Evolutionary conservation across 2,329 filamentous ascomycete species (phyloP).

Genomic region (Pseudophaeomoniella oleicola): DNA sequence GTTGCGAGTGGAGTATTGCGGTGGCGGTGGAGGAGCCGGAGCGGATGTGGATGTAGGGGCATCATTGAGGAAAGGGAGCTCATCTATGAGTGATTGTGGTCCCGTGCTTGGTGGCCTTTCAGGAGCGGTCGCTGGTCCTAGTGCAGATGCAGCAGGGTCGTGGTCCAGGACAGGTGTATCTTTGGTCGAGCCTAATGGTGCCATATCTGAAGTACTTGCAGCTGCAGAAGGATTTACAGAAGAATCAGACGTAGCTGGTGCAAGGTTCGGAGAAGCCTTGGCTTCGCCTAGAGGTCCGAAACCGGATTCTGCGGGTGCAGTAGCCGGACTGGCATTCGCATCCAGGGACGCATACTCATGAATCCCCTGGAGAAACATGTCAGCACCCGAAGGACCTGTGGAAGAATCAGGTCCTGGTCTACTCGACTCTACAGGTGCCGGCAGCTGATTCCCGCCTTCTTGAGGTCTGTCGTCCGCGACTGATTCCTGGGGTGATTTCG

Average conservation of each 20-base stretch:
- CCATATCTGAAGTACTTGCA: not conserved
- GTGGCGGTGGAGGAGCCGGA: constrained; percentile 19
- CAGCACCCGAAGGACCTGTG: not conserved
- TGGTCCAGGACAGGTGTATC: not conserved
- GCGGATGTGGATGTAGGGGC: constrained; percentile 13
- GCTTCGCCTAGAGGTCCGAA: not conserved
- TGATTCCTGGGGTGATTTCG: not conserved
- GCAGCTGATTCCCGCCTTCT: too few relatives aligned
- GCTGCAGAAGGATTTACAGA: not conserved
- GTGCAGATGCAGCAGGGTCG: constrained; percentile 12
- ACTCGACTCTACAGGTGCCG: not conserved
- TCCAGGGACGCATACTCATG: constrained; percentile 22
- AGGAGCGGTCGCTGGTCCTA: constrained; percentile 4
- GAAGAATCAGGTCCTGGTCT: not conserved
- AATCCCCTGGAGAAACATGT: constrained; percentile 24
- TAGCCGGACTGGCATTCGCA: not conserved
- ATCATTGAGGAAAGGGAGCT: not conserved
- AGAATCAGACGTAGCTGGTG: not conserved
- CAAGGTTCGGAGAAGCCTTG: not conserved
- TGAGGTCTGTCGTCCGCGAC: too few relatives aligned
- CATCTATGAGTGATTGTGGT: not conserved
- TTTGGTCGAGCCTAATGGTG: not conserved
- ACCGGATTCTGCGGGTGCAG: not conserved
- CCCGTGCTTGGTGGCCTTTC: not conserved
- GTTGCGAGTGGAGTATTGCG: constrained; percentile 39